phyloP scores from a whole-genome alignment of 2,329 filamentous ascomycete species.

The Dactylellina drechsleri region DNA sequence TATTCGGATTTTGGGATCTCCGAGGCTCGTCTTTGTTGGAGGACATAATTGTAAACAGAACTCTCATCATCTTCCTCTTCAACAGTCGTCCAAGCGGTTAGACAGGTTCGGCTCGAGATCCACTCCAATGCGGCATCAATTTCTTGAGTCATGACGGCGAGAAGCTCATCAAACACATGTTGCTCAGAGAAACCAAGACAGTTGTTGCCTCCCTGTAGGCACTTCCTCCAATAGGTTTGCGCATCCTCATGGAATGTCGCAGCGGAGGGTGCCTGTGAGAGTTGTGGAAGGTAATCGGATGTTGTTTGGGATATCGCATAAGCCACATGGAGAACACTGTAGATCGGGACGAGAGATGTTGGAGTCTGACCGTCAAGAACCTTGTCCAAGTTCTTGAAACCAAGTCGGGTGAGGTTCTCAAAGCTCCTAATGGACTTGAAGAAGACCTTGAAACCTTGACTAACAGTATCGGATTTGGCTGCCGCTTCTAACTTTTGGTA shows the following conservation, averaged over 20 bases:
- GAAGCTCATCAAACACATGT: slow-evolving; percentile 41
- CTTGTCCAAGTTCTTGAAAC: slow-evolving; percentile 46
- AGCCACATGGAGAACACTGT: slow-evolving; percentile 46
- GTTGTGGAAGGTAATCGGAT: slow-evolving; percentile 31
- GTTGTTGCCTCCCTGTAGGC: slow-evolving; percentile 27
- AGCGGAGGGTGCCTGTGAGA: slow-evolving; percentile 26
- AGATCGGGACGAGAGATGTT: slow-evolving; percentile 36
- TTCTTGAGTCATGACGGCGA: slow-evolving; percentile 46
- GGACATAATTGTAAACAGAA: slow-evolving; percentile 10
- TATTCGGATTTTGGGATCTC: not conserved
- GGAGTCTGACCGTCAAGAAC: slow-evolving; percentile 43
- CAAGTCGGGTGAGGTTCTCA: slow-evolving; percentile 40
- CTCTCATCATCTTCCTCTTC: slow-evolving; percentile 42
- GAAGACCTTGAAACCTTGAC: slow-evolving; percentile 42
- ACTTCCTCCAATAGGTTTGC: slow-evolving; percentile 37
- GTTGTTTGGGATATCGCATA: slow-evolving; percentile 50
- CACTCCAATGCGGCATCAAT: slow-evolving; percentile 47
- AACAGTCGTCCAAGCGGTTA: slow-evolving; percentile 35
- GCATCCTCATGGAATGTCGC: slow-evolving; percentile 30
- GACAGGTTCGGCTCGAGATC: slow-evolving; percentile 42
- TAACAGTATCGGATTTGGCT: slow-evolving; percentile 31
- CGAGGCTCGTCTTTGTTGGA: not conserved
- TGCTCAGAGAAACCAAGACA: slow-evolving; percentile 42
- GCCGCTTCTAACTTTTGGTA: slow-evolving; percentile 39
- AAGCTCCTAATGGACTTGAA: slow-evolving; percentile 39